Evolutionary conservation across 192 early-diverging fungal genomes (phyloP), one percentile per base, ranked within the genome.

Genomic region (Ramicandelaber brevisporus): DNA sequence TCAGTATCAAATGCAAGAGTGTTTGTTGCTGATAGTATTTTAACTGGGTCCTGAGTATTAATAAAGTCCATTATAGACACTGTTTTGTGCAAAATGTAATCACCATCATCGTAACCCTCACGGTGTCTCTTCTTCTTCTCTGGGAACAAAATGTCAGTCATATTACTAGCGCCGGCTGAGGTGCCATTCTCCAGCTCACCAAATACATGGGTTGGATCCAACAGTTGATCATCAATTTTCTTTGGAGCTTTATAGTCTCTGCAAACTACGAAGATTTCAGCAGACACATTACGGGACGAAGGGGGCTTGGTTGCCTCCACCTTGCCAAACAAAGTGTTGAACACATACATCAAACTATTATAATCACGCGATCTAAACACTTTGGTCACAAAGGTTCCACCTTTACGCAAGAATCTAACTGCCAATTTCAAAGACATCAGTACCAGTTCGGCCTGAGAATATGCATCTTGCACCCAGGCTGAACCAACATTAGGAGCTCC

Each of bases 231-330:
- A 50, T 98, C 92, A 44, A 98, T 78, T 48, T 82, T 78, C 48
- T 85, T 85, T 23, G 87, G 85, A 0, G 86, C 84, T 48, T 79
- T 57, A 49, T 67, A 98, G 35, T 79, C 84, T 15, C 68, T 58
- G 58, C 92, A 98, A 4, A 98, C 83, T 15, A 98, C 87, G 57
- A 89, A 98, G 37, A 98, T 98, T 72, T 98, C 92, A 4, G 92
- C 92, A 29, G 92, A 98, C 6, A 98, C 92, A 30, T 82, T 87
- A 59, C 92, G 68, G 20, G 92, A 98, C 20, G 84, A 84, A 27
- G 82, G 73, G 17, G 92, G 92, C 49, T 98, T 98, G 17, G 92
- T 98, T 1, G 92, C 92, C 53, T 98, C 88, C 34, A 98, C 92
- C 34, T 73, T 84, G 26, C 59, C 55, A 56, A 98, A 98, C 21